Evolutionary conservation across 768 basidiomycete genomes (phyloP), one percentile per base, ranked within the genome.

Genomic region (Rhodotorula taiwanensis): DNA sequence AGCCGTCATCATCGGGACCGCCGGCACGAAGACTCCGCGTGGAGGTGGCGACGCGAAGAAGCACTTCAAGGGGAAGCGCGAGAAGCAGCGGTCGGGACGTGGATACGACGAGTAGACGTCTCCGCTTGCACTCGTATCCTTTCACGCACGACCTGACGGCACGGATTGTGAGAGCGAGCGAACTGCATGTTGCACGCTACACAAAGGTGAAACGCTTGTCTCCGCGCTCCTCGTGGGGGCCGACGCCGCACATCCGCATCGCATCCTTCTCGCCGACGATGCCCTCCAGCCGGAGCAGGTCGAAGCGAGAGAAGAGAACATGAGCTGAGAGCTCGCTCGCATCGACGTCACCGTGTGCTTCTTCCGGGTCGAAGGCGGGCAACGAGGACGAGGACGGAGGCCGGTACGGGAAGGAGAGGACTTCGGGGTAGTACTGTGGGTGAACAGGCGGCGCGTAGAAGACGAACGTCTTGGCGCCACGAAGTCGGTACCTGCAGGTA

Each of bases 371-470:
- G 42, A 36, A 27, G 16, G 20, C 10, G 23, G 56, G 36, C 43
- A 90, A 80, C 13, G 39, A 42, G 47, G 16, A 27, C 27, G 49
- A 27, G 28, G 72, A 63, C 2, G 72, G 71, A 6, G 68, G 58
- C n/a, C 75, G 52, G 82, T 97, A 98, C 0, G 94, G 93, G 74
- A 85, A 93, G 18, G 85, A 84, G 53, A 97, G 75, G 64, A 90
- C 81, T 74, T 98, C 95, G 0, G 88, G 83, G 76, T 94, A 97
- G 77, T 91, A 98, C 71, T 87, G 84, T 1, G 90, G 82, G 74
- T 97, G 89, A 57, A 89, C 84, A 0, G 95, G 95, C 39, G 88
- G 87, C 0, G 84, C 87, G 73, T 97, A 99, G 78, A 97, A 98
- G 47, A 98, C 80, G 70, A 95, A 76, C 72, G 95, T 98, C 54